Conservation (phyloP, 2,329 filamentous ascomycete genomes). For the Dothistroma pini region DNA sequence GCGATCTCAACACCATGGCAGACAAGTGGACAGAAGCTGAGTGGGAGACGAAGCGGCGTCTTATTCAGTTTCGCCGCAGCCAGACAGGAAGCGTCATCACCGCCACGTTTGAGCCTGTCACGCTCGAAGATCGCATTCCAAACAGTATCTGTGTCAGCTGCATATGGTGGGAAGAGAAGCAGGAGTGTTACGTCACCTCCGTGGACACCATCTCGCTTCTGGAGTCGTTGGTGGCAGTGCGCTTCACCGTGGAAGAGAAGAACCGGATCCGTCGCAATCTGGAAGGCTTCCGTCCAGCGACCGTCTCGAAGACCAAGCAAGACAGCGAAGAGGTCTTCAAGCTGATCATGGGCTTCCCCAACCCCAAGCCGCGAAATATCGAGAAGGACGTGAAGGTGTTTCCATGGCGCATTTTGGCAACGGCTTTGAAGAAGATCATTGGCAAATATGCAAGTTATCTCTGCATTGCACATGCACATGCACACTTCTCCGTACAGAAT, state of each 20-base stretch:
- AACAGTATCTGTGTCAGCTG: conserved; percentile 95
- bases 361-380: conserved; percentile 93
- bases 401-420: conserved; percentile 84
- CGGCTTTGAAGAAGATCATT: conserved; percentile 95
- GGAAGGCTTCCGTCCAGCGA: conserved; percentile 87
- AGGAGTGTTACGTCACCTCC: conserved; percentile 88
- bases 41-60: conserved; percentile 69
- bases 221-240: conserved; percentile 78
- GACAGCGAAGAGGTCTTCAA: conserved; percentile 99
- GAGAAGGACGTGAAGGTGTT: conserved; percentile 99
- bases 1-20: conserved; percentile 80
- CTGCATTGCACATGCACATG: conserved; percentile 28
- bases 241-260: conserved; percentile 97
- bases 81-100: conserved; percentile 80
- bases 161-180: conserved; percentile 92
- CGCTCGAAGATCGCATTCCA: conserved; percentile 71
- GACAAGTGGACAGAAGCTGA: conserved; percentile 81
- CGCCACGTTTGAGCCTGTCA: conserved; percentile 73
- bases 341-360: conserved; percentile 95
- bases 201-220: conserved; percentile 96
- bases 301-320: conserved; percentile 85
- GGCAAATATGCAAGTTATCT: conserved; percentile 75
- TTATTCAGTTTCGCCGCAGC: conserved; percentile 82
- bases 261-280: conserved; percentile 94
- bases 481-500: conserved; percentile 19